Base-by-base conservation (phyloP, 2,329 filamentous ascomycete genomes). In the Catunica adiposa region DNA sequence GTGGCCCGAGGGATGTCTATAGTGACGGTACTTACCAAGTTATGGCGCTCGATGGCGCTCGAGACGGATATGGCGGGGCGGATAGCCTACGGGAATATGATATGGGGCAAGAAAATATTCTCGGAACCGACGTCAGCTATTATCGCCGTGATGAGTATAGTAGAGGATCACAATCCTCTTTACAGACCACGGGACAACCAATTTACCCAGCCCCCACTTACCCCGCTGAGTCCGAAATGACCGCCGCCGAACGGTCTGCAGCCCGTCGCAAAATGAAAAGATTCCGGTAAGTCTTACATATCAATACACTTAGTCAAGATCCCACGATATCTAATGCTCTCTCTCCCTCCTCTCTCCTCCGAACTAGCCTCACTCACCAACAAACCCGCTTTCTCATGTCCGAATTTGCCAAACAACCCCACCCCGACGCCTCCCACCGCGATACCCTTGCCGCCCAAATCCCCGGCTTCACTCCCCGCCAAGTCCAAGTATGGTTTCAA, bases 401-500 rank as follows among this genome's bases (percentile, higher is more conserved):
- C 69, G 89, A 97, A 67, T 97, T 96, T 64, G 86, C 89, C 57
- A 89, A 92, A 63, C 89, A 97, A 66, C 87, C 89, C 23, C 89
- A 96, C 66, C 89, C 89, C 6, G 89, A 97, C 69, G 89, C 89
- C 42, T 86, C 86, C 50, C 89, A 95, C 67, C 78, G 89, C 60
- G 89, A 95, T 66, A 78, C 88, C 50, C 73, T 97, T 38, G 90
- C 89, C 3, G 76, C 84, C 60, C 88, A 96, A 66, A 96, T 97
- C 48, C 89, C 90, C 31, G 90, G 89, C 0, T 71, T 97, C 51
- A 95, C 86, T 63, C 87, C 89, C 38, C 80, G 89, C 59, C 89
- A 97, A 66, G 90, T 97, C 23, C 89, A 97, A 68, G 89, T 97
- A 52, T 97, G 89, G 90, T 97, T 97, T 69, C 89, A 97, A 69